A percentile compares a stretch with the other conserved stretches of the same genome.
Conservation (phyloP, 345 rosid species). For the Aquilaria yunnanensis region DNA sequence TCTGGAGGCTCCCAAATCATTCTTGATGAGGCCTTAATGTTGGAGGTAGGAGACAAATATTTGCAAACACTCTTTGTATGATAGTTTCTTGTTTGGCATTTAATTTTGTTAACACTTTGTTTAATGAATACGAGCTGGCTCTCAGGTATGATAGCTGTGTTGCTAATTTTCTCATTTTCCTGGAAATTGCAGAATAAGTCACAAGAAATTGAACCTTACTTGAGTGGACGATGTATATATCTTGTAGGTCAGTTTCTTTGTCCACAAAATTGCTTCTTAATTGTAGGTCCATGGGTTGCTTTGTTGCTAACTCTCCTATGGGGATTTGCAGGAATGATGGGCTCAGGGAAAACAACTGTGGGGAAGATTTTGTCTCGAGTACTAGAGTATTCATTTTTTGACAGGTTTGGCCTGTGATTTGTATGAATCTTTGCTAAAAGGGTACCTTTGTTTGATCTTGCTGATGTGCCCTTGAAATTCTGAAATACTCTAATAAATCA, state of each 20-base stretch:
- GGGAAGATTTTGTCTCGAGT: slow-evolving; percentile 74
- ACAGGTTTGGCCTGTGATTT: slow-evolving; percentile 51
- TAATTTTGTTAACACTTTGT: neutral
- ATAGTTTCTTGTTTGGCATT: slow-evolving; percentile 7
- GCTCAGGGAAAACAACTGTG: slow-evolving; percentile 93
- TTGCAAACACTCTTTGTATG: neutral
- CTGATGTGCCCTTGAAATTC: neutral
- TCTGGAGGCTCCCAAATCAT: slow-evolving; percentile 34
- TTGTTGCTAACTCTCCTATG: slow-evolving; percentile 9
- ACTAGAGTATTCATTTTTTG: slow-evolving; percentile 66
- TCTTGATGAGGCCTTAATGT: slow-evolving; percentile 41
- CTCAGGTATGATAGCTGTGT: neutral
- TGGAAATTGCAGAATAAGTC: slow-evolving; percentile 65
- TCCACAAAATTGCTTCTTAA: slow-evolving; percentile 10
- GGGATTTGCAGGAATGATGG: slow-evolving; percentile 80
- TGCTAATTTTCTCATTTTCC: slow-evolving; percentile 24
- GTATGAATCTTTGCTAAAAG: neutral
- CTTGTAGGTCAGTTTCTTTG: slow-evolving; percentile 79
- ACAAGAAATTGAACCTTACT: slow-evolving; percentile 61
- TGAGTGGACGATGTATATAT: slow-evolving; percentile 73
- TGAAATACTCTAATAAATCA: neutral
- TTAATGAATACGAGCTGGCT: neutral
- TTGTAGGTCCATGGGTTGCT: slow-evolving; percentile 4
- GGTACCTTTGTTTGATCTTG: neutral
- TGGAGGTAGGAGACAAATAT: slow-evolving; percentile 43